Percentiles rank a stretch among this genome's conserved stretches.
Conservation (phyloP, 1,284 basidiomycete genomes). For the Sanghuangporus baumii region DNA sequence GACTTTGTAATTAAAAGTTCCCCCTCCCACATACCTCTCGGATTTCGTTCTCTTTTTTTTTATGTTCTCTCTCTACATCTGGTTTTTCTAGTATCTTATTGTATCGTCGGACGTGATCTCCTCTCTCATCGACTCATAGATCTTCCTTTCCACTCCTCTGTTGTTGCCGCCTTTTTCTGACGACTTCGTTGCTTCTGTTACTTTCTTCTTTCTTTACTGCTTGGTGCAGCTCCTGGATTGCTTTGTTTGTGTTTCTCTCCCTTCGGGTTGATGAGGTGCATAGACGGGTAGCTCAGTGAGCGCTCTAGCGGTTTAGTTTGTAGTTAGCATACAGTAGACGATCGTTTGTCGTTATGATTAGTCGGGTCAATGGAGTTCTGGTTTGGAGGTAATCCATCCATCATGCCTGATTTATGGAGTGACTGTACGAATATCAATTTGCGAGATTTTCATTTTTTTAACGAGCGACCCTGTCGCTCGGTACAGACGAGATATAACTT, state of each 20-base stretch:
- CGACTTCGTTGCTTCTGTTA: not conserved
- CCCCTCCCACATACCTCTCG: conserved; percentile 18
- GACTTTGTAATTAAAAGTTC: conserved; percentile 19
- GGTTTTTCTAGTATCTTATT: conserved; percentile 19
- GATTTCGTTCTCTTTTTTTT: conserved; percentile 11
- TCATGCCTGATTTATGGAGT: not conserved
- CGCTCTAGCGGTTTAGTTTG: conserved; percentile 13
- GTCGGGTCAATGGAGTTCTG: not conserved
- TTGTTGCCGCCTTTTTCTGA: not conserved
- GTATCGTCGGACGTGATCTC: conserved; percentile 21
- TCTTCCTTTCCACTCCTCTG: not conserved
- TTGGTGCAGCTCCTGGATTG: conserved; percentile 14
- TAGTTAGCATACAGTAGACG: not conserved
- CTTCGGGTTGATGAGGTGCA: conserved; percentile 16
- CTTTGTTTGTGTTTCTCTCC: conserved; percentile 14
- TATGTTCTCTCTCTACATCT: conserved; percentile 19
- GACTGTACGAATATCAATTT: not conserved
- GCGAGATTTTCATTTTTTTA: not conserved
- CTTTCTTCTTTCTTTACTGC: conserved; percentile 3
- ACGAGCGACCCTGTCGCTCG: not conserved
- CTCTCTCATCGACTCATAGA: conserved; percentile 17
- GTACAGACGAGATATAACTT: not conserved
- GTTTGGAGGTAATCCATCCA: not conserved
- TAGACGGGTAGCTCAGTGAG: conserved; percentile 9
- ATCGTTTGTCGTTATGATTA: not conserved